Conservation (phyloP, 345 rosid species). For the Isatis tinctoria region DNA sequence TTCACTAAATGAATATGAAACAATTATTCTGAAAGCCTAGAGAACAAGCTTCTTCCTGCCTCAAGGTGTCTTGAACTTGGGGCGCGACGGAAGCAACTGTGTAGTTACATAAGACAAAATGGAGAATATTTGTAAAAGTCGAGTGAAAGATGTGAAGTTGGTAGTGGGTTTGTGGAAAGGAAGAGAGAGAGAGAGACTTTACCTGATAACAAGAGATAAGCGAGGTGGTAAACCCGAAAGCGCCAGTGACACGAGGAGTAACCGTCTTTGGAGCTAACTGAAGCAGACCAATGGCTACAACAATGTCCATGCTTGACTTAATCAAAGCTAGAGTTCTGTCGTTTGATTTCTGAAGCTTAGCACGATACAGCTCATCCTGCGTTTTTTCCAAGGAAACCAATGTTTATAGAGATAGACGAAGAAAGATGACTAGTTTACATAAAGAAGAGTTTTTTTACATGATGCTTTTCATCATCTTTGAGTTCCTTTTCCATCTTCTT, state of each 20-base stretch:
- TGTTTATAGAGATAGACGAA: not conserved
- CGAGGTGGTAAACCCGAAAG: constrained; percentile 70
- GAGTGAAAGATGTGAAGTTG: not conserved
- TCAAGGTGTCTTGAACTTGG: constrained; percentile 31
- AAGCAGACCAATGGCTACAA: constrained; percentile 87
- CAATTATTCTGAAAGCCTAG: constrained; percentile 18
- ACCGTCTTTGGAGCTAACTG: constrained; percentile 83
- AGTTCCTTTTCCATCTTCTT: constrained; percentile 77
- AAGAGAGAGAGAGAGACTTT: not conserved
- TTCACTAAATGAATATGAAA: constrained; percentile 7
- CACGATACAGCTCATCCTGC: constrained; percentile 70
- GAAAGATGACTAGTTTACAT: not conserved
- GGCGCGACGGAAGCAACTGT: constrained; percentile 30
- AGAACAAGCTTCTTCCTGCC: constrained; percentile 14
- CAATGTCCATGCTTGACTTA: constrained; percentile 78
- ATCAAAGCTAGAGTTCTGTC: constrained; percentile 80
- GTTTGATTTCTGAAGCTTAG: constrained; percentile 74
- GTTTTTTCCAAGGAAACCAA: not conserved
- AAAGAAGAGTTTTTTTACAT: constrained; percentile 35
- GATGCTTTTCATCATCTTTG: constrained; percentile 57
- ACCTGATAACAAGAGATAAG: constrained; percentile 98
- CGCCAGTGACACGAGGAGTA: constrained; percentile 91
- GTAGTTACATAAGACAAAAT: not conserved
- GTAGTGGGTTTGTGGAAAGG: not conserved
- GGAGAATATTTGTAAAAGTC: not conserved